These are phyloP conservation scores for Heritiera littoralis DNA, from an alignment of 345 rosid genomes.

Conservation along the genomic window DNA sequence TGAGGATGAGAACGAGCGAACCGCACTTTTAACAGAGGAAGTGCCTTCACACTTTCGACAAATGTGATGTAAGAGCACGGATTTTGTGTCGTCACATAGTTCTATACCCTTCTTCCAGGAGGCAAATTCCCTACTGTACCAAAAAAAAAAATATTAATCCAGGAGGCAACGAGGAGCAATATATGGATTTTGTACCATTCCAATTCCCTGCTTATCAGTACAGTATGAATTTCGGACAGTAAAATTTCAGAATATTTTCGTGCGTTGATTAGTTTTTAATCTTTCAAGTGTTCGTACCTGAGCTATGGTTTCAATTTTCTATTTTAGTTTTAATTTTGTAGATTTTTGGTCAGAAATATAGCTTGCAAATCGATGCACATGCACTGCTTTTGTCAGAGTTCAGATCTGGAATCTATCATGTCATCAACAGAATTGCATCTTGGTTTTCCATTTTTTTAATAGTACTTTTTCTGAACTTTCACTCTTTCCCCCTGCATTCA, in stretches of 20 bases:
- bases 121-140: no score
- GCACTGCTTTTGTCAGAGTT: background rate
- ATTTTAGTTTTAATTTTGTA: background rate
- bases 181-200: constrained; percentile 60
- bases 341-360: background rate
- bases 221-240: background rate
- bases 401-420: background rate
- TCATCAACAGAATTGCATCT: background rate
- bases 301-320: background rate
- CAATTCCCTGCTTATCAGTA: constrained; percentile 53
- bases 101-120: no score
- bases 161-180: constrained; percentile 68
- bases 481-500: background rate
- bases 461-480: background rate
- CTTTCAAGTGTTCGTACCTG: no score
- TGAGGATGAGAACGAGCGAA: no score
- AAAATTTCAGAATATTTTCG: background rate
- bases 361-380: background rate
- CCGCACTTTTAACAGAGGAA: no score
- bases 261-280: no score
- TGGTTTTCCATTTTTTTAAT: background rate
- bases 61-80: no score
- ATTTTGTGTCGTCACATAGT: no score
- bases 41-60: no score
- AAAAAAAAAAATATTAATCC: constrained; percentile 24